These are phyloP conservation scores for Senna tora DNA, from an alignment of 306 rosid species.

Conservation along the genomic window DNA sequence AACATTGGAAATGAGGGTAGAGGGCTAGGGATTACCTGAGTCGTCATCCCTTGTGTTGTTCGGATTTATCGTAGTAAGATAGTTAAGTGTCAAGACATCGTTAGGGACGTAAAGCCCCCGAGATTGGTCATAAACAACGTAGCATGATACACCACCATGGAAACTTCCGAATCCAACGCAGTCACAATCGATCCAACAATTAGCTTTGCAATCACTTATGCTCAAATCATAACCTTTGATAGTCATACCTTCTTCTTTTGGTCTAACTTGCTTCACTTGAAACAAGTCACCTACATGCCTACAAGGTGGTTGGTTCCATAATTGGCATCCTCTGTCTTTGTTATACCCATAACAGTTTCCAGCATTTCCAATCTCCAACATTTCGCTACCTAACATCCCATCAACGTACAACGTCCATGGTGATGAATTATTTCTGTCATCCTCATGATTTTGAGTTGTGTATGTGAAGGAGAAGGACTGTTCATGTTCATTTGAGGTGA, in stretches of 20 bases:
- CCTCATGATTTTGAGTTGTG: background rate
- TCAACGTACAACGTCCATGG: background rate
- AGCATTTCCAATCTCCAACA: background rate
- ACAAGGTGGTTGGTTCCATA: background rate
- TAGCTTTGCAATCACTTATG: conserved; percentile 24
- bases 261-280: background rate
- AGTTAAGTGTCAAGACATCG: too few species aligned
- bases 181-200: conserved; percentile 30
- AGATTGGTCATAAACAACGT: too few species aligned
- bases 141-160: conserved; percentile 6
- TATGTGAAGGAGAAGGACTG: background rate
- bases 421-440: too few species aligned
- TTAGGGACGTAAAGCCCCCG: too few species aligned
- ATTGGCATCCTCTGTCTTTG: background rate
- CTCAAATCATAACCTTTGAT: background rate
- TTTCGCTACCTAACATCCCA: background rate
- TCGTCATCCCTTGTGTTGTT: too few species aligned
- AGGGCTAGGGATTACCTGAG: too few species aligned
- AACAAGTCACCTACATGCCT: background rate
- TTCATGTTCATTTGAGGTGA: conserved; percentile 10
- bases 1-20: too few species aligned
- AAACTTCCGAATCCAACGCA: conserved; percentile 9
- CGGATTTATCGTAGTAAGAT: too few species aligned
- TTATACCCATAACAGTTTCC: conserved; percentile 9
- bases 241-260: background rate